Evolutionary conservation across 805 yeast species (phyloP), one percentile per base, ranked within the genome.

Genomic region (Wickerhamiella azymoides): DNA sequence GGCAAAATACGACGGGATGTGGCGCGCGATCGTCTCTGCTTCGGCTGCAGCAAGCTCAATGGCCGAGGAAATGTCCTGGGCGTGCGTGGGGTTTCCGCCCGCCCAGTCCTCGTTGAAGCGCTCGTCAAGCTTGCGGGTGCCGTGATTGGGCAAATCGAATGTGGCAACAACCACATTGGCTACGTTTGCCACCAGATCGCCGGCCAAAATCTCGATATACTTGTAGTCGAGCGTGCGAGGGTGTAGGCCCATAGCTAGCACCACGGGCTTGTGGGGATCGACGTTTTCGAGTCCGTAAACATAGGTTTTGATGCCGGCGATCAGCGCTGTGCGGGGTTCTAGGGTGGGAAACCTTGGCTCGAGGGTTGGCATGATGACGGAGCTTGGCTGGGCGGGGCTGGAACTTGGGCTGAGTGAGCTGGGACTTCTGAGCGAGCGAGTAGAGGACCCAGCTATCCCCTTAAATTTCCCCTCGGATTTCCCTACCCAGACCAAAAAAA

Each of bases 141-240:
- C 81, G 53, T 77, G 82, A 56, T 77, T 76, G 28, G 78, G 65
- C 49, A 62, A 55, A 53, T 77, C 82, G 50, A 72, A 72, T 0
- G 74, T 63, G 10, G 73, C 72, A 39, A 71, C 70, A 30, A 76
- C 63, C 13, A 49, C 40, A 36, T 52, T 40, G 11, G 54, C 51
- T 13, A 53, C 51, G 11, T 46, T 19, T 14, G 40, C 25, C n/a
- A 39, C 17, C 30, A 56, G 32, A 30, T 47, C 48, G 16, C 40
- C 19, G 16, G 74, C 76, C 26, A 71, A 50, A 3, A 62, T 52
- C 50, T 67, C 70, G 21, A 72, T 62, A 46, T 58, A 61, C 14
- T 56, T 50, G 56, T 69, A 62, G 47, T 64, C 58, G 2, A 65
- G 64, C 11, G 60, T 61, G 43, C 80, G 62, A 14, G 71, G 73